phyloP scores from a whole-genome alignment of 768 basidiomycete genomes.

The Termitomyces sp. region DNA sequence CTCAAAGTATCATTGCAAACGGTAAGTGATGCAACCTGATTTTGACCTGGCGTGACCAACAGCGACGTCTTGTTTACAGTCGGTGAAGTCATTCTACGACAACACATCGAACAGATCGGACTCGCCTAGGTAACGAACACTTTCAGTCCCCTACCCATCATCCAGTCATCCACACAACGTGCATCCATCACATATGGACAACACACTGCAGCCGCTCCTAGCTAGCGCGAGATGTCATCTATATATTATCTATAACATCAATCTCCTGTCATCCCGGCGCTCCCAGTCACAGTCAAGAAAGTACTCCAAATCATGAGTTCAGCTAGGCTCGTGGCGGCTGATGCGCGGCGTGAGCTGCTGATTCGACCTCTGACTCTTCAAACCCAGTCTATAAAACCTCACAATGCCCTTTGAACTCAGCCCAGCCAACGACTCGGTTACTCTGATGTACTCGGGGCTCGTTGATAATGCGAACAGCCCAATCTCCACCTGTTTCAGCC shows the following conservation, averaged over 20 bases:
- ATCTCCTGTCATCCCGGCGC: not conserved
- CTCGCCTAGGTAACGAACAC: conserved; percentile 25
- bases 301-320: not conserved
- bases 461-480: conserved; percentile 36
- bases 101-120: conserved; percentile 57
- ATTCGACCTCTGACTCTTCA: conserved; percentile 35
- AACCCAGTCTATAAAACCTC: conserved; percentile 37
- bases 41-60: not conserved
- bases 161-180: not conserved
- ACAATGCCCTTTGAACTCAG: conserved; percentile 25
- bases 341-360: conserved; percentile 34
- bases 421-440: conserved; percentile 27
- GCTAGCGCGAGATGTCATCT: not conserved
- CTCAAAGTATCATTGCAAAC: conserved; percentile 61
- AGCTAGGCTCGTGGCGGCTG: conserved; percentile 25
- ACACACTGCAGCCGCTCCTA: not conserved
- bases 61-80: conserved; percentile 30
- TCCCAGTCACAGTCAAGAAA: not conserved
- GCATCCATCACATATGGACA: not conserved
- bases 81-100: conserved; percentile 64
- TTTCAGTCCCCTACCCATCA: not conserved
- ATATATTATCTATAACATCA: not conserved
- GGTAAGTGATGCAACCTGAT: conserved; percentile 32
- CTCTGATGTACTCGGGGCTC: conserved; percentile 28
- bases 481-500: conserved; percentile 33